Evolutionary conservation across 768 basidiomycete species (phyloP).

Genomic region (Boletus rubroflammeus): DNA sequence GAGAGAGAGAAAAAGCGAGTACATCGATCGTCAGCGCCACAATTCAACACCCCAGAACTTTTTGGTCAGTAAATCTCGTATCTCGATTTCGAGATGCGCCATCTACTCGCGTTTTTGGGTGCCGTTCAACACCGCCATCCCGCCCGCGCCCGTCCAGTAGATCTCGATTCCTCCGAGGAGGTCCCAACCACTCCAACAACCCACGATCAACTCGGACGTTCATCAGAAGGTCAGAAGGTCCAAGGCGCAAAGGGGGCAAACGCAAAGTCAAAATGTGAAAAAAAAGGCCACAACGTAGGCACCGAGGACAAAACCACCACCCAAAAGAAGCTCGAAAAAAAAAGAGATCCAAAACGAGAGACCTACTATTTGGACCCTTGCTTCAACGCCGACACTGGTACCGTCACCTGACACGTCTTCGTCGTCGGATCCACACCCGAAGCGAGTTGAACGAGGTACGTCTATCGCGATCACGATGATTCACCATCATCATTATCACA

Average conservation of each 20-base stretch:
- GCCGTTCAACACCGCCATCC: slow-evolving; percentile 11
- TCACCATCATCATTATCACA: background rate
- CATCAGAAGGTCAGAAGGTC: background rate
- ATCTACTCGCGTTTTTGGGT: background rate
- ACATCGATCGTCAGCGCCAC: background rate
- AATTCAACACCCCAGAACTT: background rate
- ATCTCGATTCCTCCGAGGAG: slow-evolving; percentile 23
- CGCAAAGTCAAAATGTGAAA: background rate
- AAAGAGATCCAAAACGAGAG: background rate
- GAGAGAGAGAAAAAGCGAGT: background rate
- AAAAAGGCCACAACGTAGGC: background rate
- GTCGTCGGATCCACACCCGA: slow-evolving; percentile 37
- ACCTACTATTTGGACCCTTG: slow-evolving; percentile 34
- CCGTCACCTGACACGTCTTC: slow-evolving; percentile 23
- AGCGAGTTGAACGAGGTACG: slow-evolving; percentile 42
- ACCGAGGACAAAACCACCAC: background rate
- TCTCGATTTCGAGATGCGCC: slow-evolving; percentile 3
- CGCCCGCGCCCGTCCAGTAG: background rate
- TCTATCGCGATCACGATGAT: slow-evolving; percentile 25
- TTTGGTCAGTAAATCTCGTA: slow-evolving; percentile 7
- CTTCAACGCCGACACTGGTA: slow-evolving; percentile 26
- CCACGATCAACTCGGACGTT: slow-evolving; percentile 12
- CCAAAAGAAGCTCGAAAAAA: background rate
- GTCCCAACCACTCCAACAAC: background rate
- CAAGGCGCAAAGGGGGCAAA: background rate